phyloP scores from a whole-genome alignment of 345 rosid species.

The Boechera stricta region DNA sequence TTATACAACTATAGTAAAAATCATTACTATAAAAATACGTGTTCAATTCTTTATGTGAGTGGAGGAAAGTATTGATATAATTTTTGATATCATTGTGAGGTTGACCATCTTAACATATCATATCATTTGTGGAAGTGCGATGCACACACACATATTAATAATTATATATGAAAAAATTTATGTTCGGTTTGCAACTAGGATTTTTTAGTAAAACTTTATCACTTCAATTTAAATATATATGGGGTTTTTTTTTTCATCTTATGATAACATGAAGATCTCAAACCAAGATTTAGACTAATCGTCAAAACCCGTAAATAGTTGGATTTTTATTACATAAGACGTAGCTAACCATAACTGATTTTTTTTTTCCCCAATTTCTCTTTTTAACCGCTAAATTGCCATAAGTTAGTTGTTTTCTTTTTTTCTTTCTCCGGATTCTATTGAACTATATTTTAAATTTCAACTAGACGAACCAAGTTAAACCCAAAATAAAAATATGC shows the following conservation, averaged over 20 bases:
- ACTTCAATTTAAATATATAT: not conserved
- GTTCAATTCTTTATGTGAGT: slow-evolving; percentile 39
- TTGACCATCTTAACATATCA: slow-evolving; percentile 41
- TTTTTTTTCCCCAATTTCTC: not conserved
- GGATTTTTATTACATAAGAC: not conserved
- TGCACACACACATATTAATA: slow-evolving; percentile 27
- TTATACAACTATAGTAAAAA: slow-evolving; percentile 25
- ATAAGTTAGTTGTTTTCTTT: not conserved
- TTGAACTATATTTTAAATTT: not conserved
- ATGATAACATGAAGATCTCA: not conserved
- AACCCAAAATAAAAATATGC: not conserved
- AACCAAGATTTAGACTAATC: not conserved
- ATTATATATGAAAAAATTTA: not conserved
- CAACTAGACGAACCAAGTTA: not conserved
- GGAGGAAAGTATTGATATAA: slow-evolving; percentile 38
- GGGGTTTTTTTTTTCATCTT: not conserved
- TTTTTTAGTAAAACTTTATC: slow-evolving; percentile 1
- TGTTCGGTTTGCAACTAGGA: slow-evolving; percentile 17
- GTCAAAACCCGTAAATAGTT: not conserved
- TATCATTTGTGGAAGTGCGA: slow-evolving; percentile 41
- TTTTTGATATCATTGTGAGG: slow-evolving; percentile 43
- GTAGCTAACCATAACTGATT: not conserved
- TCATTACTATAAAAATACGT: slow-evolving; percentile 27
- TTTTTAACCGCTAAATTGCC: not conserved
- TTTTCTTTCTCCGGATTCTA: not conserved